These are phyloP conservation scores for Geotrichum aggregatum DNA, from an alignment of 1,139 yeast species.

Conservation along the genomic window DNA sequence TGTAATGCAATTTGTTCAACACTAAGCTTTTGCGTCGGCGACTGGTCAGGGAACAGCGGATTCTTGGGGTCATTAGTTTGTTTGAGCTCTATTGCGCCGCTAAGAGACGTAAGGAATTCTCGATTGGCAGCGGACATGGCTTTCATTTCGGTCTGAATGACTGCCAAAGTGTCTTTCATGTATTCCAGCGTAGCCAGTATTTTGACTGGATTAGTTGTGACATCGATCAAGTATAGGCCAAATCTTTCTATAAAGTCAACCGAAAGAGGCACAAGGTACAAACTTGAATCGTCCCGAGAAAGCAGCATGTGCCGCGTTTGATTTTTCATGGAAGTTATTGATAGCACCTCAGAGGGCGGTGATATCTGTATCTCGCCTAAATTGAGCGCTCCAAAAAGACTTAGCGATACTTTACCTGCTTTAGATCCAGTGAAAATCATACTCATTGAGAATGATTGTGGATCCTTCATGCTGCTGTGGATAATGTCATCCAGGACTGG, in stretches of 20 bases:
- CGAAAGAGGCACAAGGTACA: constrained; percentile 3
- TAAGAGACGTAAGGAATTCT: constrained; percentile 40
- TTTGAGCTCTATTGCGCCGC: constrained; percentile 24
- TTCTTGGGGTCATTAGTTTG: constrained; percentile 21
- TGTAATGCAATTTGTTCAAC: constrained; percentile 1
- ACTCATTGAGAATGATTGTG: constrained; percentile 22
- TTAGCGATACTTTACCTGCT: constrained; percentile 27
- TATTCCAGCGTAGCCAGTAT: constrained; percentile 38
- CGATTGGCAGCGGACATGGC: constrained; percentile 43
- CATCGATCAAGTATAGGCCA: constrained; percentile 34
- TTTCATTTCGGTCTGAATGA: constrained; percentile 42
- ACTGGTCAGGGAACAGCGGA: neutral
- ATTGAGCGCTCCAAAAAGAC: constrained; percentile 31
- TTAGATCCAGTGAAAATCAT: constrained; percentile 27
- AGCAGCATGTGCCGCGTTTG: constrained; percentile 25
- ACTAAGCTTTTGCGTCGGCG: constrained; percentile 24
- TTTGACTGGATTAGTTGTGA: constrained; percentile 35
- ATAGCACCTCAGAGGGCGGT: constrained; percentile 7
- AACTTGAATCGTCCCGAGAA: constrained; percentile 7
- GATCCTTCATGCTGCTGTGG: constrained; percentile 23
- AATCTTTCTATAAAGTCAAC: constrained; percentile 25
- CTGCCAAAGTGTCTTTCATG: constrained; percentile 42
- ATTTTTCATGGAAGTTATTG: constrained; percentile 21
- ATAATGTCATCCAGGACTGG: constrained; percentile 23
- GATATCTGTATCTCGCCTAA: constrained; percentile 25